Conservation (phyloP, 805 yeast species). For the Yarrowia osloensis region DNA sequence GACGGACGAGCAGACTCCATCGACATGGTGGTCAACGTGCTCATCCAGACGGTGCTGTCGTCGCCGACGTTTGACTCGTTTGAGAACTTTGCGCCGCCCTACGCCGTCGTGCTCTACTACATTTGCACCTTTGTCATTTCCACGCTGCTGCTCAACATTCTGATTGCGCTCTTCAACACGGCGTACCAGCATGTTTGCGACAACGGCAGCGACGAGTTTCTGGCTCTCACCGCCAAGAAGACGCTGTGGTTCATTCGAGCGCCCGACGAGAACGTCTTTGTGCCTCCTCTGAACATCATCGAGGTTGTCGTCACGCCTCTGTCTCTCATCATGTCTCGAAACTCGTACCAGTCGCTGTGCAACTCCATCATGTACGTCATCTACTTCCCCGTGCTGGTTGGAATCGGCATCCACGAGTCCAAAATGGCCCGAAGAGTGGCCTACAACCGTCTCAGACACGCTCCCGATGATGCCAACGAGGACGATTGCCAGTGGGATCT, state of each 20-base stretch:
- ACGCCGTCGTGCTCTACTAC: constrained; percentile 78
- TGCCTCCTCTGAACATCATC: constrained; percentile 79
- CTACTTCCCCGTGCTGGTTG: constrained; percentile 66
- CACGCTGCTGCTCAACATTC: constrained; percentile 75
- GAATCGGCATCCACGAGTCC: constrained; percentile 66
- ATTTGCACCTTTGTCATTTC: constrained; percentile 72
- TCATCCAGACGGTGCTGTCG: constrained; percentile 73
- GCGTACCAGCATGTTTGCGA: constrained; percentile 80
- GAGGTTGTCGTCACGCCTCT: constrained; percentile 56
- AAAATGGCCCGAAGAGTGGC: constrained; percentile 66
- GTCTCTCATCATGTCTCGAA: constrained; percentile 44
- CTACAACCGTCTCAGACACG: constrained; percentile 64
- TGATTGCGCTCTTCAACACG: constrained; percentile 81
- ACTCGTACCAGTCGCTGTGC: constrained; percentile 49
- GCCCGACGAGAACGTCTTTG: constrained; percentile 81
- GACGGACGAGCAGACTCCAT: constrained; percentile 84
- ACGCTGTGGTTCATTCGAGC: constrained; percentile 83
- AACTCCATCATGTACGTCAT: constrained; percentile 61
- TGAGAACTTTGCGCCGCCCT: constrained; percentile 76
- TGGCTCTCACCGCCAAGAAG: constrained; percentile 82
- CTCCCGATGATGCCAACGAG: constrained; percentile 80
- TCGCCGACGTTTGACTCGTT: constrained; percentile 72
- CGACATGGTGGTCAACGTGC: constrained; percentile 57
- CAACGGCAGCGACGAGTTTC: constrained; percentile 80
- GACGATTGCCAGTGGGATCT: constrained; percentile 79